Evolutionary conservation across 164 flowering plant species (phyloP), one percentile per base, ranked within the genome.

Genomic region (Aristolochia contorta): DNA sequence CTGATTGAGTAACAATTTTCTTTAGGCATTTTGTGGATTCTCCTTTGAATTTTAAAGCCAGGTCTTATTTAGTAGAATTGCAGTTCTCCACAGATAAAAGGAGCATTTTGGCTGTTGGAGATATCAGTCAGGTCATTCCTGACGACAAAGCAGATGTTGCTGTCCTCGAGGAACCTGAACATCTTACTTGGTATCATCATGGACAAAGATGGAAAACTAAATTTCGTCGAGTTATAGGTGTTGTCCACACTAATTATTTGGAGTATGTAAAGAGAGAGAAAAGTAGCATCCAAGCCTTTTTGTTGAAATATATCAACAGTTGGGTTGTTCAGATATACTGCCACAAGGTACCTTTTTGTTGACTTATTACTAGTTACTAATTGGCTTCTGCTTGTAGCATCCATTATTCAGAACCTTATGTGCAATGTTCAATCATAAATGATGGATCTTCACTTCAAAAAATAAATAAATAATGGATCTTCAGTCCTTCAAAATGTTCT

Each of bases 101-200:
- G 72, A 94, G 99, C 72, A 94, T 94, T 77, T 80, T 91, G 55
- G 72, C 93, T 53, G 81, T 79, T 37, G 99, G 97, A 20, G 99
- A 94, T 73, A 94, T 90, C 53, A 82, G 96, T 7, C 84, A 80
- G 66, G 48, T 80, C 55, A 81, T 94, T 37, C 80, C 92, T 24
- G 90, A 94, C 72, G 90, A 86, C 52, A 87, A 82, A 63, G 94
- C 91, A 45, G 99, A 94, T 73, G 65, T 94, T 71, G 97, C 96
- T 18, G 84, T 94, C 65, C 91, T 91, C 47, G 99, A 94, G 77
- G 99, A 94, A 80, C 99, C 99, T 37, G 97, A 94, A 75, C 98
- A 93, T 75, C 89, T 94, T 53, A 94, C 99, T n/a, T 94, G 99
- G 99, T 94, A 72, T 73, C 99, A 94, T 81, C 99, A 91, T 65